These are phyloP conservation scores for Aspergillus hiratsukae DNA, from an alignment of 2,329 filamentous ascomycete genomes.

Conservation along the genomic window DNA sequence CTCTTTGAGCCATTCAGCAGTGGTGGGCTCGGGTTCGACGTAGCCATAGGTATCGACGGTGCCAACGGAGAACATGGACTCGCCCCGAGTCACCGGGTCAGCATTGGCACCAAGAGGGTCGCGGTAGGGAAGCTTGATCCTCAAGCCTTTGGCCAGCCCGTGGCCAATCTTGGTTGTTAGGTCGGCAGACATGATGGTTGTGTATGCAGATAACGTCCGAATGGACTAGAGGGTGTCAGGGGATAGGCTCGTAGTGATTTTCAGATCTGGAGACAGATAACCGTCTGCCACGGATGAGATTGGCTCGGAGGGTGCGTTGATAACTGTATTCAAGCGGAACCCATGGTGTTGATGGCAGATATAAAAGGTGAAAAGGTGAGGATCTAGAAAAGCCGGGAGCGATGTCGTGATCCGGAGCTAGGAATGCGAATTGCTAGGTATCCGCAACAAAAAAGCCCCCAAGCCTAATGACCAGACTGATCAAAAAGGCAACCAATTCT, in stretches of 20 bases:
- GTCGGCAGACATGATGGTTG: conserved; percentile 29
- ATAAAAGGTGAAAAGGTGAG: conserved; percentile 11
- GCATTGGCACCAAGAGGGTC: conserved; percentile 49
- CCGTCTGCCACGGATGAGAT: not conserved
- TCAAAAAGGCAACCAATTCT: not conserved
- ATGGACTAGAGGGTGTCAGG: not conserved
- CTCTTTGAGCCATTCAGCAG: conserved; percentile 65
- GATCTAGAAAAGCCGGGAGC: conserved; percentile 13
- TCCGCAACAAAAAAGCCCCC: conserved; percentile 5
- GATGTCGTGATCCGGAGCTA: conserved; percentile 28
- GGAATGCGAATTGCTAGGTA: conserved; percentile 18
- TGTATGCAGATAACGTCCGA: not conserved
- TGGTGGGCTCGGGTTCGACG: conserved; percentile 74
- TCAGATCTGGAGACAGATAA: not conserved
- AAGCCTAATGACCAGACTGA: conserved; percentile 1
- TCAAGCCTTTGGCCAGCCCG: conserved; percentile 69
- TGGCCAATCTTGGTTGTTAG: conserved; percentile 60
- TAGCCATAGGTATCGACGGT: conserved; percentile 77
- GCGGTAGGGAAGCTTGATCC: conserved; percentile 72
- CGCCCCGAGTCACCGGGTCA: conserved; percentile 67
- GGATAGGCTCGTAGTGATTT: not conserved
- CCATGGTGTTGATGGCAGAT: conserved; percentile 7
- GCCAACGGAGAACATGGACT: conserved; percentile 70
- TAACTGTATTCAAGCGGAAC: conserved; percentile 7
- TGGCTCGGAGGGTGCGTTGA: not conserved